Base-by-base conservation (phyloP, 1,284 basidiomycete species). In the Grifola frondosa region DNA sequence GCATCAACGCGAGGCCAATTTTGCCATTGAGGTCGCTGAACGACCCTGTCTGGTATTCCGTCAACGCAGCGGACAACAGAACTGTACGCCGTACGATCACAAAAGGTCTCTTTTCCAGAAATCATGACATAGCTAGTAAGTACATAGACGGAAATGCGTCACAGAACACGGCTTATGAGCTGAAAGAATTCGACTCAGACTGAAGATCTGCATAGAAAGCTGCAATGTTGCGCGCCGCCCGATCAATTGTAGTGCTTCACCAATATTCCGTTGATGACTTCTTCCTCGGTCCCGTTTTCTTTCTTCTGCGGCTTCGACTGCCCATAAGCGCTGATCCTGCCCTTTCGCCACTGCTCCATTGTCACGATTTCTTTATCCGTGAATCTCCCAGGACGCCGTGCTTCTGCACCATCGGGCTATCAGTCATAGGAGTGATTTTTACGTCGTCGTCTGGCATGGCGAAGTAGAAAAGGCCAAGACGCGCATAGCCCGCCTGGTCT, bases 401-500 rank as follows among this genome's bases (percentile, higher is more conserved):
- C 51, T 20, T 59, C 44, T 65, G 57, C 16, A 68, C 42, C 4
- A 66, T 59, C 2, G 63, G 61, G 39, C 64, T 67, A 7, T 61
- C 54, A 7, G 46, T 20, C 12, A 65, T 40, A 6, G 66, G 65
- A 11, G 40, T 39, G 23, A 69, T 56, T 24, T 40, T 44, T n/a
- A 64, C 52, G 22, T 59, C 44, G 49, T 67, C 64, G 37, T 62
- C 60, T 23, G 62, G 53, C 30, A 62, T 56, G 11, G 51, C 62
- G 49, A 75, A 74, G 60, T 74, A 74, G 48, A 72, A 65, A 15
- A 71, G 56, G 10, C 72, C 70, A 8, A 74, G 62, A 13, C 74
- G 63, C 35, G 65, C 56, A 49, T 59, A 59, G 15, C 69, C 62
- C 0, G 59, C 61, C 50, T 79, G 78, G 49, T 78, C 77, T 12